These are phyloP conservation scores for Misopates orontium DNA, from an alignment of 257 asterid genomes.

Conservation along the genomic window DNA sequence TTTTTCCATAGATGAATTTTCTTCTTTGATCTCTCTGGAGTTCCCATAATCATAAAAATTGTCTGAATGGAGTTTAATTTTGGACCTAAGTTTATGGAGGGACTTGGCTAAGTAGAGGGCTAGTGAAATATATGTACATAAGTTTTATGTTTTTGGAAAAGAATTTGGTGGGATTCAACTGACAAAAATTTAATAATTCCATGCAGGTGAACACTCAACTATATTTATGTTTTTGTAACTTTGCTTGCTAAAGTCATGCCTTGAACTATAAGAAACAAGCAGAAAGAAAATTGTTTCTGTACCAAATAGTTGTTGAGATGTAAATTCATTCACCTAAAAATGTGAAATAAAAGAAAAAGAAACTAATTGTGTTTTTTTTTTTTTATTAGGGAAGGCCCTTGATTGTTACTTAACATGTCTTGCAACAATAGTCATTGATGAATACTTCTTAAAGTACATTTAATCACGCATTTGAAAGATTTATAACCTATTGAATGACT, in stretches of 20 bases:
- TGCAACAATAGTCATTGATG: no score
- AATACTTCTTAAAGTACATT: no score
- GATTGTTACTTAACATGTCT: no score
- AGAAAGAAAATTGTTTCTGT: slow-evolving; percentile 33
- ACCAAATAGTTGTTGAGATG: slow-evolving; percentile 77
- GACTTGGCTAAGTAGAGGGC: neutral
- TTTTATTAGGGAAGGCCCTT: no score
- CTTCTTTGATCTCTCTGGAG: slow-evolving; percentile 79
- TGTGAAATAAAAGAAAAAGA: slow-evolving; percentile 11
- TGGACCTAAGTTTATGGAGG: neutral
- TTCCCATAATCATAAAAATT: slow-evolving; percentile 42
- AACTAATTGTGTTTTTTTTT: no score
- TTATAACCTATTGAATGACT: no score
- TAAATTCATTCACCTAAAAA: slow-evolving; percentile 58
- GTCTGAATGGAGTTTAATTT: no score
- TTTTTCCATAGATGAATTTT: slow-evolving; percentile 71
- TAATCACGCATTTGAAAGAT: no score
- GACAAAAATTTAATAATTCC: slow-evolving; percentile 20
- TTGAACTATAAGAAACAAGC: slow-evolving; percentile 54
- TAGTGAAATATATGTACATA: slow-evolving; percentile 6
- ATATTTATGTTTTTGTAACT: slow-evolving; percentile 29
- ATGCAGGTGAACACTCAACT: slow-evolving; percentile 37
- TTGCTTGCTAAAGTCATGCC: slow-evolving; percentile 48
- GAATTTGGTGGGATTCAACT: slow-evolving; percentile 34
- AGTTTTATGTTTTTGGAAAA: neutral